A percentile compares a stretch with the other conserved stretches of the same genome.
Conservation (phyloP, 192 early-diverging fungal species). For the Coemansia sp. region DNA sequence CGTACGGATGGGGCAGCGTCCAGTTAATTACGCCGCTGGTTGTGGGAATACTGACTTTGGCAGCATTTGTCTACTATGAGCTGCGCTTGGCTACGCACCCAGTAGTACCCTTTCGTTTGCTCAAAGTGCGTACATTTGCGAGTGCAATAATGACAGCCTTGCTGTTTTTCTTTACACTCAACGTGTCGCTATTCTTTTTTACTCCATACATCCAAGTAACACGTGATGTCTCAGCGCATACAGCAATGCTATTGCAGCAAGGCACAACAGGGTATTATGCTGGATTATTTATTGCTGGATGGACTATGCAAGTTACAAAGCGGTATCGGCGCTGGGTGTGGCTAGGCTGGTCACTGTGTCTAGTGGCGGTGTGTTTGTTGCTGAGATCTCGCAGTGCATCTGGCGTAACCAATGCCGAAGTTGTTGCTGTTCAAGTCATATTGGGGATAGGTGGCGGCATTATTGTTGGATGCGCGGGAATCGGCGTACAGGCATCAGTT, state of each 20-base stretch:
- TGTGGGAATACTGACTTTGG: slow-evolving; percentile 24
- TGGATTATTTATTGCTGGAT: slow-evolving; percentile 42
- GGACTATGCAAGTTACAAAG: slow-evolving; percentile 45
- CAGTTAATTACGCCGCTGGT: slow-evolving; percentile 53
- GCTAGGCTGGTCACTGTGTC: slow-evolving; percentile 46
- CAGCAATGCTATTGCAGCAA: slow-evolving; percentile 48
- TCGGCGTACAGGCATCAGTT: slow-evolving; percentile 47
- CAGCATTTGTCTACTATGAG: slow-evolving; percentile 59
- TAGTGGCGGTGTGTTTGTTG: slow-evolving; percentile 42
- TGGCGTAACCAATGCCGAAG: slow-evolving; percentile 23
- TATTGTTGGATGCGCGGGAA: slow-evolving; percentile 44
- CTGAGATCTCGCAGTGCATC: slow-evolving; percentile 29
- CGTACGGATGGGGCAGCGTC: slow-evolving; percentile 58
- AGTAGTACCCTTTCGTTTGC: slow-evolving; percentile 48
- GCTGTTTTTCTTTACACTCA: slow-evolving; percentile 43
- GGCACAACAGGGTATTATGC: slow-evolving; percentile 37
- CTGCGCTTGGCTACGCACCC: slow-evolving; percentile 63
- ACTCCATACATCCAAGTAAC: slow-evolving; percentile 46
- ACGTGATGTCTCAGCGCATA: slow-evolving; percentile 30
- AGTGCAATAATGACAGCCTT: slow-evolving; percentile 34
- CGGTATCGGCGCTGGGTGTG: slow-evolving; percentile 47
- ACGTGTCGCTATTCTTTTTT: slow-evolving; percentile 47
- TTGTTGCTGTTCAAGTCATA: slow-evolving; percentile 37
- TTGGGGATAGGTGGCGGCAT: slow-evolving; percentile 41
- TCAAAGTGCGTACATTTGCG: slow-evolving; percentile 43